Conservation (phyloP, 805 yeast species). For the Ogataea naganishii region DNA sequence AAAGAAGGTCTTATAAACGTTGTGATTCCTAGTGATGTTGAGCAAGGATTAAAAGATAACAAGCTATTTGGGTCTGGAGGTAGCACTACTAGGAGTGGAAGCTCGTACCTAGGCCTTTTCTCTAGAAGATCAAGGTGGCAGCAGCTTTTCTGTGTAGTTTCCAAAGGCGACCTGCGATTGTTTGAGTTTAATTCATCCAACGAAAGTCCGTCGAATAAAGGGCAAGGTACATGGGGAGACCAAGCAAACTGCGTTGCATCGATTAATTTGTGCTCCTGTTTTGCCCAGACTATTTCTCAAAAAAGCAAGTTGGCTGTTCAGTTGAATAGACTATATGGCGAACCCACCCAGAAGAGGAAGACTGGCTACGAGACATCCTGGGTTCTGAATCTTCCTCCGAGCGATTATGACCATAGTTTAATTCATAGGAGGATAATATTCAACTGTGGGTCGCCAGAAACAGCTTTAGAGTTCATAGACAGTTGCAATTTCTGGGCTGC, state of each 20-base stretch:
- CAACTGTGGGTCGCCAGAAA: conserved; percentile 57
- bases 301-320: conserved; percentile 12
- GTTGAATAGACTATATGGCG: conserved; percentile 7
- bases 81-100: background rate
- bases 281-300: conserved; percentile 36
- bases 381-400: conserved; percentile 48
- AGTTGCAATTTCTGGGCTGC: conserved; percentile 91
- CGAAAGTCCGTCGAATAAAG: conserved; percentile 10
- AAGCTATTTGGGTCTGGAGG: background rate
- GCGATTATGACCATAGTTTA: conserved; percentile 18
- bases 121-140: conserved; percentile 25
- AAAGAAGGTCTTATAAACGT: conserved; percentile 59
- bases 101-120: background rate
- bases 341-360: conserved; percentile 20
- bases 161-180: conserved; percentile 54
- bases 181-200: conserved; percentile 35
- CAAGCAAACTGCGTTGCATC: conserved; percentile 50
- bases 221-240: conserved; percentile 63
- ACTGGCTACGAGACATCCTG: conserved; percentile 35
- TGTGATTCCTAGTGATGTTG: conserved; percentile 15
- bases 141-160: conserved; percentile 55
- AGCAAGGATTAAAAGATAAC: conserved; percentile 24
- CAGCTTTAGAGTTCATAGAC: conserved; percentile 61
- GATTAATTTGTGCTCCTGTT: conserved; percentile 42
- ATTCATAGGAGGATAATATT: conserved; percentile 38